Evolutionary conservation across 495 filamentous ascomycete species (phyloP).

Genomic region (Aspergillus sparsus): DNA sequence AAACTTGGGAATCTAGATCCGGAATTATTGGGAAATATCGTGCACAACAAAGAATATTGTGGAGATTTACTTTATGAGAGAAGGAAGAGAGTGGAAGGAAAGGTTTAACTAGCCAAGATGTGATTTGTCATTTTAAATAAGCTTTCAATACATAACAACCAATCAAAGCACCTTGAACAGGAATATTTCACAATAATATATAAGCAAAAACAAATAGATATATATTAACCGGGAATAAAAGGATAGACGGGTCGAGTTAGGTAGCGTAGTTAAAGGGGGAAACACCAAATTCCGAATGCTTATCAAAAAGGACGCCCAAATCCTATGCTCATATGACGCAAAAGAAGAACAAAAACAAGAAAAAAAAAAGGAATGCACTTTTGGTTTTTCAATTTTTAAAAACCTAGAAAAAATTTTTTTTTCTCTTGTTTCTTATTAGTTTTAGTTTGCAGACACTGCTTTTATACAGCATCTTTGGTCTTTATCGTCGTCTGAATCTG

Average conservation of each 20-base stretch:
- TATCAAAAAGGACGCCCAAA: conserved; percentile 20
- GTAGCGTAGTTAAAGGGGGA: background rate
- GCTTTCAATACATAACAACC: too few relatives aligned
- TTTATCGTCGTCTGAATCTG: conserved; percentile 20
- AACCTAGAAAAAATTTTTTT: conserved; percentile 4
- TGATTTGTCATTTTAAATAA: too few relatives aligned
- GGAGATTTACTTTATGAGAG: too few relatives aligned
- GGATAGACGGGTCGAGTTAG: background rate
- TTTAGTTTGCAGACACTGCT: background rate
- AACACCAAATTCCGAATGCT: conserved; percentile 40
- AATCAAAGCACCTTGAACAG: too few relatives aligned
- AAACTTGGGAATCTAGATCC: too few relatives aligned
- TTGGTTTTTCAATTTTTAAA: background rate
- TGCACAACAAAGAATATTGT: too few relatives aligned
- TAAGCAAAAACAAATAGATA: too few relatives aligned
- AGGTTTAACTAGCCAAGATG: too few relatives aligned
- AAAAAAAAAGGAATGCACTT: conserved; percentile 1
- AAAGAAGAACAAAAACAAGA: conserved; percentile 5
- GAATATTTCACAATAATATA: too few relatives aligned
- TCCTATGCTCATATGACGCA: conserved; percentile 19
- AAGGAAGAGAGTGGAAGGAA: too few relatives aligned
- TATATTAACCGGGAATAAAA: too few relatives aligned
- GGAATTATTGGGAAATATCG: too few relatives aligned
- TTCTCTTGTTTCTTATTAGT: background rate
- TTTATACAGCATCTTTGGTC: conserved; percentile 33